Evolutionary conservation across 345 rosid species (phyloP), one percentile per base, ranked within the genome.

Genomic region (Ceriops zippeliana): DNA sequence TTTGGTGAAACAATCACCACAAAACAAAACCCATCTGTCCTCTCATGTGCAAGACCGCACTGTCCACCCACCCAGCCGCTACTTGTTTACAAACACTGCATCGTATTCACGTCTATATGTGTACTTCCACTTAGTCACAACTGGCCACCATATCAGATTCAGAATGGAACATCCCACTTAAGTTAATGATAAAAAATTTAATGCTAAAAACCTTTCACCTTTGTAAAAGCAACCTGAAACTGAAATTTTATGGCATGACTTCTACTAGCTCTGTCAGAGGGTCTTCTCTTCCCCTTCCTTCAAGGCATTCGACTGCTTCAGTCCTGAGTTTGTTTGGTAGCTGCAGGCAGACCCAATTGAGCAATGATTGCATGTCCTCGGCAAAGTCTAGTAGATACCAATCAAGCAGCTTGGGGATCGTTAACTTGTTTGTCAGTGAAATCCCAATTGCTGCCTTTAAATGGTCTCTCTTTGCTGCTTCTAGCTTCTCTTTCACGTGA

Each of bases 341-440:
- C 68, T 91, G 98, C 73, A 86, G 84, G 79, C 90, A 89, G 21
- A 89, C 70, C 97, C 98, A 93, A 78, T 88, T 96, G 0, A 88
- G 80, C 82, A 95, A 75, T 1, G 99, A 91, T 38, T 83, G 93
- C 79, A 87, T 78, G 78, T 95, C 93, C 71, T 95, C 90, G 0
- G 92, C 93, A 68, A 91, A 87, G 80, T 91, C 99, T n/a, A 86
- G 88, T 38, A 86, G 78, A 71, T 87, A 90, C 96, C 93, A 90
- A 83, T 95, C 96, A 72, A 91, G 69, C 65, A 90, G 83, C 86
- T 87, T 91, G 5, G 96, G 99, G 35, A 95, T 82, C 71, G 85
- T 81, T 56, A 95, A 64, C 83, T 85, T 87, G 72, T 80, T 87
- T 20, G 85, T 81, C 62, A 76, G 83, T 69, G 96, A 91, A 54